Evolutionary conservation across 805 yeast genomes (phyloP), one percentile per base, ranked within the genome.

Genomic region (Yarrowia bubula): DNA sequence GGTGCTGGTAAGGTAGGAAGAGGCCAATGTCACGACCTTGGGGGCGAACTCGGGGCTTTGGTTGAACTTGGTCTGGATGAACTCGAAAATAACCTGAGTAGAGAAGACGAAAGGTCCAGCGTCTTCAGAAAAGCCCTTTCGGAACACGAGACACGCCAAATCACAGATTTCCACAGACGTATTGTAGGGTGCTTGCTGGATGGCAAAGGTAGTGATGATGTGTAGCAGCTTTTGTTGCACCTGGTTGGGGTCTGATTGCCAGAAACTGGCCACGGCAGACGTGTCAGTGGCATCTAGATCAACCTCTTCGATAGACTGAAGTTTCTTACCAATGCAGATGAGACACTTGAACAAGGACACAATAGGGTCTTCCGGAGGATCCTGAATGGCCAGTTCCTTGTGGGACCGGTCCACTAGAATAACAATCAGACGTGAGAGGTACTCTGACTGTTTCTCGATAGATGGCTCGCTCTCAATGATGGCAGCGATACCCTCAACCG

Each of bases 311-410:
- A 90, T 86, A 1, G 82, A 74, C 58, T 84, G 83, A 71, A 88
- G 74, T 0, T 92, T 90, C 65, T 86, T 87, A 0, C 91, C 95
- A 3, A 90, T 77, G 63, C 87, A 89, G n/a, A 81, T 80, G 0
- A 91, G 73, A 71, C 91, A 88, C 13, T 83, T 76, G 31, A 90
- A 74, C 51, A 89, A 74, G 28, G 92, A 86, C 2, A 80, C 71
- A 1, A 83, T 85, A 18, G 42, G 66, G 31, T 67, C 17, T 61
- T 39, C 44, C 48, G 66, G 41, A n/a, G 37, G 35, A 61, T 48
- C 60, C 51, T 38, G 13, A 35, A 33, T 33, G 0, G 42, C 35
- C 42, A 39, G 10, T 61, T 47, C 65, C 37, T 61, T 69, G 64
- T 67, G 58, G 15, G 66, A 68, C 18, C 39, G 38, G 9, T 55